A percentile compares a stretch with the other conserved stretches of the same genome.
These are phyloP conservation scores for Hypoxylon sp. DNA, from an alignment of 2,329 filamentous ascomycete genomes.

Conservation along the genomic window DNA sequence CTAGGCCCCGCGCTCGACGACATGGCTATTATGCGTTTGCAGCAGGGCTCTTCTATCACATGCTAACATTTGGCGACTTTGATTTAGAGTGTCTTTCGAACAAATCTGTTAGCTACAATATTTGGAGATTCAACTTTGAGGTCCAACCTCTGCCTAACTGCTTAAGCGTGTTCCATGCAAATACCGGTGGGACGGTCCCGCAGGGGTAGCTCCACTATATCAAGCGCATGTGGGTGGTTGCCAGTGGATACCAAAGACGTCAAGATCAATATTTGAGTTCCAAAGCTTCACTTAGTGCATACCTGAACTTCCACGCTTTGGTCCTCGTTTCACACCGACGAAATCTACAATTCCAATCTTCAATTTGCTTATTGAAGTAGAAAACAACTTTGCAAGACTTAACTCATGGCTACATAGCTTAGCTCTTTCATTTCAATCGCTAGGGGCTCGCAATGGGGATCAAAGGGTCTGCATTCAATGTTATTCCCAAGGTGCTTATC, in stretches of 20 bases:
- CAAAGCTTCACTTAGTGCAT: constrained; percentile 28
- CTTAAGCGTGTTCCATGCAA: constrained; percentile 4
- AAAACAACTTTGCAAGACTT: background rate
- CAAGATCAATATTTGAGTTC: constrained; percentile 52
- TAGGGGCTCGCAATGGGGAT: constrained; percentile 70
- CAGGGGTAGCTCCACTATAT: constrained; percentile 9
- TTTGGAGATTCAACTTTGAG: constrained; percentile 14
- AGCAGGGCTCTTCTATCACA: constrained; percentile 27
- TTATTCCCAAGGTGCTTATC: background rate
- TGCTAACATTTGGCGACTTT: constrained; percentile 7
- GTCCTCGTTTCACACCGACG: background rate
- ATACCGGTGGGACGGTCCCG: constrained; percentile 8
- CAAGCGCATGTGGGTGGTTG: constrained; percentile 46
- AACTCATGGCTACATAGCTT: constrained; percentile 20
- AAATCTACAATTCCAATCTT: background rate
- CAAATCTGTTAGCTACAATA: background rate
- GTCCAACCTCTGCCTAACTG: background rate
- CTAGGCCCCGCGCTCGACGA: constrained; percentile 60
- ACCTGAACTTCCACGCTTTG: background rate
- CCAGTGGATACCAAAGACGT: constrained; percentile 49
- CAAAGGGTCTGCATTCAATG: constrained; percentile 66
- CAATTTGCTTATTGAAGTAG: constrained; percentile 4
- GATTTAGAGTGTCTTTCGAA: background rate
- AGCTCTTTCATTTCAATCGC: constrained; percentile 1
- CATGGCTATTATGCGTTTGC: constrained; percentile 54